A percentile compares a stretch with the other conserved stretches of the same genome.
Evolutionary conservation across 169 alveolate species (phyloP).

Genomic region (Neospora caninum): DNA sequence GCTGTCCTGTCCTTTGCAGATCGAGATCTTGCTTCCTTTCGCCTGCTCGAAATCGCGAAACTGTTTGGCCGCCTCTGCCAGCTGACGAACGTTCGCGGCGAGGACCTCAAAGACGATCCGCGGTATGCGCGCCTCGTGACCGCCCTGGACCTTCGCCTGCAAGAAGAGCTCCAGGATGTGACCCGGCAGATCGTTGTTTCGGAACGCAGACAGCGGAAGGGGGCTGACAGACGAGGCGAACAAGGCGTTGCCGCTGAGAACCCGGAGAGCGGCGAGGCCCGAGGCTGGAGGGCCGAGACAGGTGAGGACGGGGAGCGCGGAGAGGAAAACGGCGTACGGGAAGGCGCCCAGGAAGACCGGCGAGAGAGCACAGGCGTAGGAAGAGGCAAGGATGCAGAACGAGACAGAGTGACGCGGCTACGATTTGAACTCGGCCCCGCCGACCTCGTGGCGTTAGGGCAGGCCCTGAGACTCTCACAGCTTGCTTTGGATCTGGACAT

Average conservation of each 20-base stretch:
- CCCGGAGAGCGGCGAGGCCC: background rate
- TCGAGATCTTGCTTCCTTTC: background rate
- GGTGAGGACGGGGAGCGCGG: background rate
- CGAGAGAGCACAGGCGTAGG: background rate
- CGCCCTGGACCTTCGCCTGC: background rate
- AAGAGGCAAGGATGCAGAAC: background rate
- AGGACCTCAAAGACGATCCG: background rate
- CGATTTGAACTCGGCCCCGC: background rate
- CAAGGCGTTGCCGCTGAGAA: background rate
- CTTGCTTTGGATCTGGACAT: background rate
- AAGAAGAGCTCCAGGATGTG: background rate
- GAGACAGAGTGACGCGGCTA: background rate
- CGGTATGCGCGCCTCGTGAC: background rate
- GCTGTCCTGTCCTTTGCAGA: background rate
- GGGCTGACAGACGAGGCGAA: background rate
- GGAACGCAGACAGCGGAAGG: background rate
- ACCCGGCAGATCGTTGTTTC: background rate
- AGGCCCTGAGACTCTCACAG: background rate
- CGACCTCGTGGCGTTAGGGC: background rate
- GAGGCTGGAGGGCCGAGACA: background rate
- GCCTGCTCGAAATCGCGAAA: background rate
- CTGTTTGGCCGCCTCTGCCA: background rate
- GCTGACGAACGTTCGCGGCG: slow-evolving; percentile 23
- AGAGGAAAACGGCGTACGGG: background rate
- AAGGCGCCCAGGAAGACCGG: background rate